Evolutionary conservation across 176 grass and related monocot genomes (phyloP), one percentile per base, ranked within the genome.

Genomic region (Oryza rufipogon): DNA sequence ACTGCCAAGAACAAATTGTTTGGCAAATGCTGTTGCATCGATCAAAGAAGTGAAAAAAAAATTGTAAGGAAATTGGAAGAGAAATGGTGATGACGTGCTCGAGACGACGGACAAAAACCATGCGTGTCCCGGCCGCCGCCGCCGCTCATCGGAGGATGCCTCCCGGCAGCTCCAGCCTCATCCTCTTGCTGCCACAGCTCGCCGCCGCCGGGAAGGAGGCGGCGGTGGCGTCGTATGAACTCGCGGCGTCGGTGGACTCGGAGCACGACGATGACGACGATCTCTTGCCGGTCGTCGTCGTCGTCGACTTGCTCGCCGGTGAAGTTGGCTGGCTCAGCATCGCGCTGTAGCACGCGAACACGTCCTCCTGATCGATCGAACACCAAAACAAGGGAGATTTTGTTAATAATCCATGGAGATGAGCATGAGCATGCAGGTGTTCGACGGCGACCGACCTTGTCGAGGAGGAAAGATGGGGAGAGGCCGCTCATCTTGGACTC

Each of bases 361-460:
- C 86, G 73, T 95, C 82, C 20, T 88, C 93, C 93, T 95, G 87
- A 51, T 23, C 38, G 34, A 32, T 32, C 30, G 30, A 1, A 32
- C 49, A 49, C 26, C 1, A 38, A 34, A 26, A 22, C 13, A 14
- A 6, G 46, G 32, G 45, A 66, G 3, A 15, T 58, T 19, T 1
- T 12, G 66, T 42, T 81, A 32, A 32, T 32, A 42, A 66, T 80
- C 7, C 5, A 44, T 12, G 4, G 11, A 46, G 20, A 74, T 20
- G 14, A 9, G 6, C 2, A 42, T 1, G 45, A 58, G 48, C 49
- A 52, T 52, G 58, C 41, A 86, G 22, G 64, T 5, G 28, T 15
- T 76, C 47, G 46, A 25, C 32, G 45, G 22, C n/a, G 63, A 92
- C 93, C n/a, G 63, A 92, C 93, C 90, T 88, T 92, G 13, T 92